These are phyloP conservation scores for Blastobotrys malaysiensis DNA, from an alignment of 1,139 yeast genomes.

Conservation along the genomic window DNA sequence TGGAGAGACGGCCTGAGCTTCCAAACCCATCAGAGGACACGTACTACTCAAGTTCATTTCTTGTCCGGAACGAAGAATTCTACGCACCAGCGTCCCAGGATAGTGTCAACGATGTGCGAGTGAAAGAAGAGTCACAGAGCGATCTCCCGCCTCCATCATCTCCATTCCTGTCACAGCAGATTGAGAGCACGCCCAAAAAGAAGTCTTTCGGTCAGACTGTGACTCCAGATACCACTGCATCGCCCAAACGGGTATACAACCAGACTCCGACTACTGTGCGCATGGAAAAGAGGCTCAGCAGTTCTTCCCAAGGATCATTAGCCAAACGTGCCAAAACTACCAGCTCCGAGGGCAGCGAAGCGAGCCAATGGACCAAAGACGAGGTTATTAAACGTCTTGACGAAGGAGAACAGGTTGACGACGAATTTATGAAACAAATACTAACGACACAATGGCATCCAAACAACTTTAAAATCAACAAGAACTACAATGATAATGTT, in stretches of 20 bases:
- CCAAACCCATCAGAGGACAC: background rate
- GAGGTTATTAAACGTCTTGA: background rate
- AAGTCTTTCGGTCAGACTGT: background rate
- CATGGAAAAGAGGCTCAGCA: background rate
- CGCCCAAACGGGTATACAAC: background rate
- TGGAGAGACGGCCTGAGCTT: background rate
- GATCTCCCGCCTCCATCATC: background rate
- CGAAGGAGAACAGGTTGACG: background rate
- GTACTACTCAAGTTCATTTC: background rate
- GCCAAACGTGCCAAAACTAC: background rate
- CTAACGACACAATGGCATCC: background rate
- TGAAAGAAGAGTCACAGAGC: background rate
- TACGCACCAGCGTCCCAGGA: background rate
- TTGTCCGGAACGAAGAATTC: background rate
- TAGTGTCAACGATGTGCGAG: background rate
- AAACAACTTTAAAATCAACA: background rate
- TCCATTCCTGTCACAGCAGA: background rate
- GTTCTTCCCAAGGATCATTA: background rate
- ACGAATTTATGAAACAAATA: background rate
- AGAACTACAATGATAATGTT: background rate
- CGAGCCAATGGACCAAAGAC: background rate
- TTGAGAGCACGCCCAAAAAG: background rate
- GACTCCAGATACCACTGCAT: background rate
- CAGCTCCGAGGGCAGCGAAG: background rate
- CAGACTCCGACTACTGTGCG: background rate